Percentiles rank a stretch among this genome's conserved stretches.
Conservation (phyloP, 345 rosid species). For the Viola odorata region DNA sequence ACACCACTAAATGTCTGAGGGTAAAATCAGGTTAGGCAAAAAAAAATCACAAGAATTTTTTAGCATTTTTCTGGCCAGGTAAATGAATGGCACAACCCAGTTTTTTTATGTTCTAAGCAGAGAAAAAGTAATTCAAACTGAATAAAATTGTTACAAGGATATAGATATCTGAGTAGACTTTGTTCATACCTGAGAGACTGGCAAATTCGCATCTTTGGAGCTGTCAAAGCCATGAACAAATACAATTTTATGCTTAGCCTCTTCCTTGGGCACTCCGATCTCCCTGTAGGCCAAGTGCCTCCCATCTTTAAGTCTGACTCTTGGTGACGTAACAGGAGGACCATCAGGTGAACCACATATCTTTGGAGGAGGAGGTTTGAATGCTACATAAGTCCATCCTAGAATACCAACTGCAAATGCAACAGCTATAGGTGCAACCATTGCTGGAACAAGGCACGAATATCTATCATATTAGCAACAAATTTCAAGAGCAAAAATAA, state of each 20-base stretch:
- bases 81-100: too few relatives aligned
- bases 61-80: too few relatives aligned
- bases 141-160: too few relatives aligned
- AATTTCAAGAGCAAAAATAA: background rate
- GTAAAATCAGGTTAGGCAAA: too few relatives aligned
- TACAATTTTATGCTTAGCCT: conserved; percentile 50
- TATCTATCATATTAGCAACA: background rate
- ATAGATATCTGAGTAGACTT: too few relatives aligned
- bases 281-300: conserved; percentile 78
- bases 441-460: conserved; percentile 24
- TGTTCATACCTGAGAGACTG: conserved; percentile 48
- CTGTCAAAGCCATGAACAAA: conserved; percentile 60
- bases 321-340: conserved; percentile 58
- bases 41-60: too few relatives aligned
- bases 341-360: conserved; percentile 63
- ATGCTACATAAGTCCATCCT: conserved; percentile 42
- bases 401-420: conserved; percentile 46
- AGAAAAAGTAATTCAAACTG: too few relatives aligned
- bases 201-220: conserved; percentile 56
- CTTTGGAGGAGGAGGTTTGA: conserved; percentile 66
- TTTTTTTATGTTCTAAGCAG: too few relatives aligned
- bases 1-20: too few relatives aligned
- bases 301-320: conserved; percentile 68
- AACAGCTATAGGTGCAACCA: conserved; percentile 42
- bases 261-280: conserved; percentile 52